These are phyloP conservation scores for Triticum aestivum DNA, from an alignment of 176 grass and related monocot genomes.

Conservation along the genomic window IWGSC_CS_RefSeq_v2.1 NC_057805.1:9337713-9338212, in stretches of 20 bases:
- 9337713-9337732: neutral
- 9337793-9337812: neutral
- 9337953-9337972: neutral
- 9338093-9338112: conserved; percentile 31
- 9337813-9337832: neutral
- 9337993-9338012: conserved; percentile 26
- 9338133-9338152: conserved; percentile 44
- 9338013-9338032: conserved; percentile 30
- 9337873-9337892: neutral
- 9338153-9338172: neutral
- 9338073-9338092: conserved; percentile 36
- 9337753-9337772: neutral
- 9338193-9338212: neutral
- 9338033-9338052: conserved; percentile 35
- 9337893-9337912: neutral
- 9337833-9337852: neutral
- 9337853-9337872: neutral
- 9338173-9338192: neutral
- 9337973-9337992: neutral
- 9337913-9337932: neutral
- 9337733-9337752: neutral
- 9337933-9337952: neutral
- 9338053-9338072: conserved; percentile 26
- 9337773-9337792: neutral
- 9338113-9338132: conserved; percentile 39